Conservation (phyloP, 192 early-diverging fungal genomes). For the Backusella tarrabulga region DNA sequence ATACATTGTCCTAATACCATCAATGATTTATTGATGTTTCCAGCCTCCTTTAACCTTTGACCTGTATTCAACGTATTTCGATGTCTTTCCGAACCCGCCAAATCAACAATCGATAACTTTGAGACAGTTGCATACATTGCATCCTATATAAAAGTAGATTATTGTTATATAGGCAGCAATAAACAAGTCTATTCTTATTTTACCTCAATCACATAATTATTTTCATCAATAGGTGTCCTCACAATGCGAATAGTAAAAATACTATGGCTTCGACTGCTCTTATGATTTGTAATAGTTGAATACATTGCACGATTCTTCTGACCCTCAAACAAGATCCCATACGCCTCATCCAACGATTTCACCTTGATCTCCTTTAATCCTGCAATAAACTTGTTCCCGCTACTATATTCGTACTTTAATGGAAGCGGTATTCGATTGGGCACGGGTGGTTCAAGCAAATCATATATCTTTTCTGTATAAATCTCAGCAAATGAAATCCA, state of each 20-base stretch:
- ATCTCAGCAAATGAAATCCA: constrained; percentile 91
- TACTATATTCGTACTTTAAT: constrained; percentile 40
- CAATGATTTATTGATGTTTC: constrained; percentile 68
- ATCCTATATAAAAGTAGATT: constrained; percentile 15
- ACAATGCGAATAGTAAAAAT: constrained; percentile 69
- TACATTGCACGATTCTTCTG: constrained; percentile 58
- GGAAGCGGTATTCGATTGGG: constrained; percentile 27
- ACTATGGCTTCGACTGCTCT: constrained; percentile 62
- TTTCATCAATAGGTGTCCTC: constrained; percentile 46
- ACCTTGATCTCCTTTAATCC: constrained; percentile 61
- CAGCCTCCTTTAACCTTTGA: constrained; percentile 59
- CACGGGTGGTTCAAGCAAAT: constrained; percentile 61
- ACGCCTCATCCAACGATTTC: constrained; percentile 53
- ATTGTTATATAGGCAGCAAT: too few relatives aligned
- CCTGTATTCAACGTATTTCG: constrained; percentile 49
- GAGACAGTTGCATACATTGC: constrained; percentile 42
- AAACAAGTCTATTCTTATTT: background rate
- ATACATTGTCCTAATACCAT: constrained; percentile 74
- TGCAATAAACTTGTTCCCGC: constrained; percentile 56
- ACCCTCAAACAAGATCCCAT: constrained; percentile 54
- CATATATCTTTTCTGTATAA: constrained; percentile 85
- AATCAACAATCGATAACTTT: constrained; percentile 61
- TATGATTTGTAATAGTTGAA: constrained; percentile 53
- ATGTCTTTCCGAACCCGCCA: constrained; percentile 69
- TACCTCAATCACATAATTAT: constrained; percentile 42